phyloP scores from a whole-genome alignment of 176 grass and related monocot species.

The Poa pratensis region DNA sequence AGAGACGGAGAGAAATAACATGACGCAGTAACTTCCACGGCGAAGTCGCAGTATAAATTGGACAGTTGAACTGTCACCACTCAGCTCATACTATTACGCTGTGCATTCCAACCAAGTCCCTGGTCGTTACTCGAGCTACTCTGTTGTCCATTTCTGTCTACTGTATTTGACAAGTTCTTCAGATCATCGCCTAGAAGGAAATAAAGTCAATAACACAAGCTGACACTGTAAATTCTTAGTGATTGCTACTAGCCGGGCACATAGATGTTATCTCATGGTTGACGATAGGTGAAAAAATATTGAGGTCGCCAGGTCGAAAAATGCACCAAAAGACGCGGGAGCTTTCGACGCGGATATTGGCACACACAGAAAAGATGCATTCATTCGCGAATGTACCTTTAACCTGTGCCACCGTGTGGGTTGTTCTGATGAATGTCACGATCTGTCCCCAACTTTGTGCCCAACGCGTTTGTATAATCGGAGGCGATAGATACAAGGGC shows the following conservation, averaged over 20 bases:
- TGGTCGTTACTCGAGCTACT: not conserved
- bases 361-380: not conserved
- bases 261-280: too few species aligned
- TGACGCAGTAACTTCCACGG: not conserved
- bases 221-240: not conserved
- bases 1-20: not conserved
- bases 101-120: not conserved
- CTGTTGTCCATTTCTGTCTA: not conserved
- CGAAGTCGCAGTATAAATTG: not conserved
- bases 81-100: not conserved
- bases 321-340: not conserved
- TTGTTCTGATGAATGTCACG: not conserved
- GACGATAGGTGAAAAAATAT: too few species aligned
- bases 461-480: conserved; percentile 36
- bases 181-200: not conserved
- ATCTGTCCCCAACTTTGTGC: conserved; percentile 3
- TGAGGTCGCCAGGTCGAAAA: not conserved
- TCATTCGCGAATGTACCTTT: not conserved
- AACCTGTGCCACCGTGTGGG: not conserved
- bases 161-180: conserved; percentile 3
- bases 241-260: too few species aligned
- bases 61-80: not conserved
- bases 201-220: not conserved
- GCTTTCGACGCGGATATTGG: conserved; percentile 21
- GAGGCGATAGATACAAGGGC: not conserved